These are phyloP conservation scores for Alternaria triticina DNA, from an alignment of 2,329 filamentous ascomycete species.

Conservation along the genomic window DNA sequence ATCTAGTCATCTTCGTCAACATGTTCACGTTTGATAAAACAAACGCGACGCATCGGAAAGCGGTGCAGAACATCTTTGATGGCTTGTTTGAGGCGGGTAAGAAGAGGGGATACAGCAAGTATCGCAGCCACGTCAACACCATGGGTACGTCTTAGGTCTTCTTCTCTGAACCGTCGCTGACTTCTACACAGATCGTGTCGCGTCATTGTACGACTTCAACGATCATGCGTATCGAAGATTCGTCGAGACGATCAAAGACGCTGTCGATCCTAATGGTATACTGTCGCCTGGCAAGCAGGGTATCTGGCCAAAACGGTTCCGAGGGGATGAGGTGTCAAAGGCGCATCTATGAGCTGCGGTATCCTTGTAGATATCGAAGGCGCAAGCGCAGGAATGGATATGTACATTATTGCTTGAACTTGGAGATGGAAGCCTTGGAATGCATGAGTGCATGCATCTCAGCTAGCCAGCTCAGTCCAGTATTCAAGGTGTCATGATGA, in stretches of 20 bases:
- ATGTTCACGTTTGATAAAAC: constrained; percentile 59
- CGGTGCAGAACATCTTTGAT: constrained; percentile 41
- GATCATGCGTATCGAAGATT: constrained; percentile 40
- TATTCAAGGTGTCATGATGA: background rate
- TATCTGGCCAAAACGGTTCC: constrained; percentile 39
- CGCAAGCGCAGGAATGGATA: background rate
- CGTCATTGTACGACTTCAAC: constrained; percentile 42
- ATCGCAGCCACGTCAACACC: constrained; percentile 38
- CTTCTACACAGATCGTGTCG: constrained; percentile 32
- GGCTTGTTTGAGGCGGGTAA: constrained; percentile 35
- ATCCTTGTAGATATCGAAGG: background rate
- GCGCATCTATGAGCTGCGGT: constrained; percentile 22
- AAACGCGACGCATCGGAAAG: constrained; percentile 46
- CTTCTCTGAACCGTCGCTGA: background rate
- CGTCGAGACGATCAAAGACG: constrained; percentile 42
- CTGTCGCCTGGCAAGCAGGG: constrained; percentile 41
- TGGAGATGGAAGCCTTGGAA: background rate
- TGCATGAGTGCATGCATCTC: background rate
- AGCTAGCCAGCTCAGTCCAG: background rate
- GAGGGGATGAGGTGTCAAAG: constrained; percentile 28
- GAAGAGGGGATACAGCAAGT: constrained; percentile 41
- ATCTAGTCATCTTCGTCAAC: constrained; percentile 53
- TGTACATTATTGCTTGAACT: background rate
- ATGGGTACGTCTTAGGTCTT: constrained; percentile 30
- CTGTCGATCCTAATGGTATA: constrained; percentile 42